Conservation (phyloP, 2,329 filamentous ascomycete species). For the Diaporthe citrichinensis region DNA sequence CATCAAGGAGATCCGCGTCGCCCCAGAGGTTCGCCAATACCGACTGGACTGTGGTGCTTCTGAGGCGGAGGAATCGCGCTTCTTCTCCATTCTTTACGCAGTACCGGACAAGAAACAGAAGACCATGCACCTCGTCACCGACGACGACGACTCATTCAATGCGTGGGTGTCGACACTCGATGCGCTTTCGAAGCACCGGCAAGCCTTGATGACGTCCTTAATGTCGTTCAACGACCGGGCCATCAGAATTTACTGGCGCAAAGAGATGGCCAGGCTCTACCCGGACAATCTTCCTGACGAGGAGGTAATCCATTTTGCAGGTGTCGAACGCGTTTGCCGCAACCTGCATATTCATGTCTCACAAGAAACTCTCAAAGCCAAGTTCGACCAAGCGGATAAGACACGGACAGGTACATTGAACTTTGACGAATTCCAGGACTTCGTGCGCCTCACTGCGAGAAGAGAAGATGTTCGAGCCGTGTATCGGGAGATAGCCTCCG, state of each 20-base stretch:
- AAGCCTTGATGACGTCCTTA: conserved; percentile 90
- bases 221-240: conserved; percentile 88
- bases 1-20: conserved; percentile 89
- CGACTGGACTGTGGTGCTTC: conserved; percentile 84
- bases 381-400: conserved; percentile 82
- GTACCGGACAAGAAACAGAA: conserved; percentile 87
- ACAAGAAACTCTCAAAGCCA: conserved; percentile 77
- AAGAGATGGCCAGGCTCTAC: conserved; percentile 82
- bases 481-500: conserved; percentile 73
- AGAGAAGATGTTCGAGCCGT: conserved; percentile 85
- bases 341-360: conserved; percentile 94
- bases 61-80: conserved; percentile 76
- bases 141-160: conserved; percentile 77
- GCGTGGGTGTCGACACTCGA: conserved; percentile 90
- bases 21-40: conserved; percentile 88
- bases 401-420: conserved; percentile 76
- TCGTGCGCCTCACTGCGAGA: conserved; percentile 86
- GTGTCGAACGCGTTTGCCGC: conserved; percentile 87
- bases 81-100: conserved; percentile 92
- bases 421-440: conserved; percentile 85
- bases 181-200: conserved; percentile 85
- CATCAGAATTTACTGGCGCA: conserved; percentile 87
- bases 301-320: conserved; percentile 81
- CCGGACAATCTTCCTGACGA: conserved; percentile 65
- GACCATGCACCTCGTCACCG: conserved; percentile 88